Conservation (phyloP, 1,284 basidiomycete species). For the Tilletiopsis washingtonensis region DNA sequence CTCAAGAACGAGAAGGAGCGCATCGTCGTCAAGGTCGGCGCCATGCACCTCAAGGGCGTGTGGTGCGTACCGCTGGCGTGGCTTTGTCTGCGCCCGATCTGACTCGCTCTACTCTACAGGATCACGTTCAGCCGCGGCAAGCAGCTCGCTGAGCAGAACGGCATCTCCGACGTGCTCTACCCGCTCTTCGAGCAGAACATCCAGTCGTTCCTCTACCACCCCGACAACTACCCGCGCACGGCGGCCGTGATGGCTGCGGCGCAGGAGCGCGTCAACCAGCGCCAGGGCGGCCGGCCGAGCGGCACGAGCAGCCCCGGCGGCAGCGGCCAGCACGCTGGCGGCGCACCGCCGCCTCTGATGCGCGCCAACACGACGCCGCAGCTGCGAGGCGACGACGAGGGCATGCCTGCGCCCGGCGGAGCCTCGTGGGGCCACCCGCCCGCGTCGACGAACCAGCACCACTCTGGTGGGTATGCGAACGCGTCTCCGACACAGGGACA, state of each 20-base stretch:
- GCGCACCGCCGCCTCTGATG: conserved; percentile 25
- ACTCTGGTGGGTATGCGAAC: not conserved
- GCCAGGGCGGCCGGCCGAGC: conserved; percentile 1
- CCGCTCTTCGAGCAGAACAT: conserved; percentile 47
- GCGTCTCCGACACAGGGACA: no score
- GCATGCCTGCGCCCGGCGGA: not conserved
- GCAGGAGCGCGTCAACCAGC: conserved; percentile 40
- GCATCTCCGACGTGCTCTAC: conserved; percentile 42
- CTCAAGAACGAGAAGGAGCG: conserved; percentile 47
- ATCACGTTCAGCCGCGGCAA: conserved; percentile 45
- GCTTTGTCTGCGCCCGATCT: not conserved
- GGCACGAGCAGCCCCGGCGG: not conserved
- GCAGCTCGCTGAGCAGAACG: conserved; percentile 44
- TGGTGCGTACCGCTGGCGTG: conserved; percentile 25
- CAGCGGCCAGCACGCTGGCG: not conserved
- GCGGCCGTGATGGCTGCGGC: conserved; percentile 46
- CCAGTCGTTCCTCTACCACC: conserved; percentile 46
- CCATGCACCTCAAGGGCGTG: conserved; percentile 48
- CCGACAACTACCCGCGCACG: conserved; percentile 45
- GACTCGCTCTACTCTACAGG: not conserved
- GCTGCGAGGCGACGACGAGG: conserved; percentile 9
- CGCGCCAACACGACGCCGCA: conserved; percentile 34
- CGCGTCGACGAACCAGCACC: not conserved
- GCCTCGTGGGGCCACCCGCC: not conserved
- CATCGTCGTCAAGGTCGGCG: conserved; percentile 47